Conservation (phyloP, 768 basidiomycete species). For the Phaeotremella skinneri region DNA sequence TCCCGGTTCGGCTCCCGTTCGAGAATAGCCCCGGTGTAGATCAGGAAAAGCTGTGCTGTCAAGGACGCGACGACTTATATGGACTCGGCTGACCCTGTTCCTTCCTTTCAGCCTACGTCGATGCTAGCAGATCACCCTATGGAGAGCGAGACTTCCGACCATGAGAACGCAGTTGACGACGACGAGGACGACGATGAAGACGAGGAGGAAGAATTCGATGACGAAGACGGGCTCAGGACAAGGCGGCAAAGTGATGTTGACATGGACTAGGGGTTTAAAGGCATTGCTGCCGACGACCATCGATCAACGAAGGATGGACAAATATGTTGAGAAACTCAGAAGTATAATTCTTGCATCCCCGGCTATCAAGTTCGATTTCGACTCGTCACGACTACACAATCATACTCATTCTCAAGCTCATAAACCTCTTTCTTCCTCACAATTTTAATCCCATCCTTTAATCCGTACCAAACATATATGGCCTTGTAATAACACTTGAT, state of each 20-base stretch:
- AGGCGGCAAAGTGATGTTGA: conserved; percentile 50
- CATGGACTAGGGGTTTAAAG: conserved; percentile 43
- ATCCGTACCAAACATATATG: too few species aligned
- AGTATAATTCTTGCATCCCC: conserved; percentile 4
- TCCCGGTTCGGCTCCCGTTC: not conserved
- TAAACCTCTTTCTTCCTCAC: too few species aligned
- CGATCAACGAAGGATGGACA: not conserved
- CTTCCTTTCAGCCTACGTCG: conserved; percentile 33
- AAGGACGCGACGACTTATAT: too few species aligned
- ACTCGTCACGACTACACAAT: too few species aligned
- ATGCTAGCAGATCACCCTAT: conserved; percentile 41
- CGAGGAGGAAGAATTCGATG: conserved; percentile 47
- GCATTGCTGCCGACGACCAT: too few species aligned
- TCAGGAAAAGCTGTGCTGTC: conserved; percentile 2
- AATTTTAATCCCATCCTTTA: too few species aligned
- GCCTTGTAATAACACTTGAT: too few species aligned
- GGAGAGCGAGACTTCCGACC: conserved; percentile 43
- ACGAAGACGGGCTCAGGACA: conserved; percentile 39
- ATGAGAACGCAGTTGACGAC: conserved; percentile 53
- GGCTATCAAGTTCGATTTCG: not conserved
- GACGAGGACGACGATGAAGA: conserved; percentile 64
- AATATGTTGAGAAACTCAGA: not conserved
- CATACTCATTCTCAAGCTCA: too few species aligned
- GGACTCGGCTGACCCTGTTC: not conserved
- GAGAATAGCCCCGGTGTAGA: not conserved